Evolutionary conservation across 768 basidiomycete genomes (phyloP).

Genomic region (Panus rudis): DNA sequence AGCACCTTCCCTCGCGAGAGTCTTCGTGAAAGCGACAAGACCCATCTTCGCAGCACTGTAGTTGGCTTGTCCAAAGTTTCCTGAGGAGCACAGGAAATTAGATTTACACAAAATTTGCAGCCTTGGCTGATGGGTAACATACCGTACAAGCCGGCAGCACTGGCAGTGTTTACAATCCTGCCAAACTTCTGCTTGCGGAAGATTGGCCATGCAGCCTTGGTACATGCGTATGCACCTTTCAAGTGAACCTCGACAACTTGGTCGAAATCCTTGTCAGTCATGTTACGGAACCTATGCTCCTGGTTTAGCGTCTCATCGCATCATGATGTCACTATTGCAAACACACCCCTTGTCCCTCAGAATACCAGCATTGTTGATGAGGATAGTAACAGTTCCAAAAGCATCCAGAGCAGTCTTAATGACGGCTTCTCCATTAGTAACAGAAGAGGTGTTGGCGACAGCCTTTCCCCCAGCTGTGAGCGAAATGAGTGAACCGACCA

Average conservation of each 20-base stretch:
- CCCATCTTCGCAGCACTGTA: conserved; percentile 99
- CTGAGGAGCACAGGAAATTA: conserved; percentile 27
- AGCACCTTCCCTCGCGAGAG: conserved; percentile 84
- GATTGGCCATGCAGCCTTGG: conserved; percentile 92
- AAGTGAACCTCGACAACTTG: conserved; percentile 84
- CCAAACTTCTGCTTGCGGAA: conserved; percentile 96
- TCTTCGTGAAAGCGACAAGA: conserved; percentile 86
- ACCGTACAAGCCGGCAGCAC: conserved; percentile 93
- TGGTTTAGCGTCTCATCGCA: background rate
- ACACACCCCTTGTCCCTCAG: conserved; percentile 70
- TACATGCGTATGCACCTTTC: conserved; percentile 88
- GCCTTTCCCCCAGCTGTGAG: conserved; percentile 80
- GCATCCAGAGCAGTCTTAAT: conserved; percentile 79
- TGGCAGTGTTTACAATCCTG: conserved; percentile 89
- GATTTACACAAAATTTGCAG: background rate
- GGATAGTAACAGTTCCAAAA: conserved; percentile 78
- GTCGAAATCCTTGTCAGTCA: conserved; percentile 94
- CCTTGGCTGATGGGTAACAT: conserved; percentile 14
- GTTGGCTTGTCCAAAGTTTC: conserved; percentile 96
- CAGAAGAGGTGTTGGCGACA: conserved; percentile 73
- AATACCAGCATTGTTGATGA: conserved; percentile 96
- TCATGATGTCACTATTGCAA: conserved; percentile 8
- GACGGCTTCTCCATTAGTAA: conserved; percentile 74
- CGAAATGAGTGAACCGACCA: background rate
- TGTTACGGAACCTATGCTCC: conserved; percentile 79